Evolutionary conservation across 176 grass and related monocot species (phyloP).

Genomic region (Alopecurus myosuroides): DNA sequence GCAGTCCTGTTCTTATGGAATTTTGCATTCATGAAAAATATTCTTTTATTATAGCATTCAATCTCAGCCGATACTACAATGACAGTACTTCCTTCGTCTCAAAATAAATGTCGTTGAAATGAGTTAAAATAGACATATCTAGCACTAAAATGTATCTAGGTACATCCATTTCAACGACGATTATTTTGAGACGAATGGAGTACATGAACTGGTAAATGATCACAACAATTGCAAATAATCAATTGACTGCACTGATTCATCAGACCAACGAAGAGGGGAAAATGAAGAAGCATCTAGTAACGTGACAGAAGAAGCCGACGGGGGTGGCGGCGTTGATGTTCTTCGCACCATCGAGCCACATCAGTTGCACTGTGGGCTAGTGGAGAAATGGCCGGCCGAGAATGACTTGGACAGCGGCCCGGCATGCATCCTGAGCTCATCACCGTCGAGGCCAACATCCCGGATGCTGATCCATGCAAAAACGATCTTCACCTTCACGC

Average conservation of each 20-base stretch:
- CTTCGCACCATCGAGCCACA: neutral
- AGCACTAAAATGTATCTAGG: too few relatives aligned
- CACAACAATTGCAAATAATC: neutral
- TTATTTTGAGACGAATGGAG: too few relatives aligned
- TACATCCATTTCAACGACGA: too few relatives aligned
- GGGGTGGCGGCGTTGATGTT: neutral
- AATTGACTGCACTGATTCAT: neutral
- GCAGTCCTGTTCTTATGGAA: neutral
- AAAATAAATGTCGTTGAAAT: too few relatives aligned
- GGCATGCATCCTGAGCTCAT: neutral
- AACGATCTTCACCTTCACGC: constrained; percentile 4
- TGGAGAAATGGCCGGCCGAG: neutral
- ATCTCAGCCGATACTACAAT: neutral
- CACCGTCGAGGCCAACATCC: neutral
- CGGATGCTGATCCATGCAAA: neutral
- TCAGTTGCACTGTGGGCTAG: neutral
- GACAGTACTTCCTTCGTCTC: too few relatives aligned
- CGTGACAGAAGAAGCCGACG: neutral
- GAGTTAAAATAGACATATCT: too few relatives aligned
- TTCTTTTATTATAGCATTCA: neutral
- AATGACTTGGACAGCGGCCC: neutral
- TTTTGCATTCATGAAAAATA: neutral
- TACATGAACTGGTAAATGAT: neutral
- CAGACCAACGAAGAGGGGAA: neutral
- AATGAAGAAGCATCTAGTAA: neutral